Percentiles rank a stretch among this genome's conserved stretches.
Evolutionary conservation across 192 early-diverging fungal genomes (phyloP).

Genomic region (Pilaira anomala): DNA sequence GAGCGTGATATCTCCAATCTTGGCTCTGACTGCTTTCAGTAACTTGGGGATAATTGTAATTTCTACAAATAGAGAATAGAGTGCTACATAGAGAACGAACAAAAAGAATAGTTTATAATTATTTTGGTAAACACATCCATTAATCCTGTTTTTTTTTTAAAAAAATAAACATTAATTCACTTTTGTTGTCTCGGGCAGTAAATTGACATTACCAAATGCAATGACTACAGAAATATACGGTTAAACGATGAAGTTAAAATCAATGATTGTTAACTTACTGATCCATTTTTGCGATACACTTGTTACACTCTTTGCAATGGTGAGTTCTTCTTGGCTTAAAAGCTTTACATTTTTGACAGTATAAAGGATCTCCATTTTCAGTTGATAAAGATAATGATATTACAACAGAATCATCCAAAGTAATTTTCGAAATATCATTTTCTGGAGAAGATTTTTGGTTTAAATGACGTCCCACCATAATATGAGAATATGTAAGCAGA

Average conservation of each 20-base stretch:
- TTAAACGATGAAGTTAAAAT: not conserved
- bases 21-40: not conserved
- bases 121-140: conserved; percentile 47
- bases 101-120: conserved; percentile 54
- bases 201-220: conserved; percentile 20
- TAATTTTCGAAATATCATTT: not conserved
- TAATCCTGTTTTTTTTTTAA: conserved; percentile 39
- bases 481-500: not conserved
- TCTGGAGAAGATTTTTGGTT: not conserved
- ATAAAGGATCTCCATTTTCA: conserved; percentile 22
- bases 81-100: conserved; percentile 44
- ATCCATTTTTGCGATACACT: conserved; percentile 52
- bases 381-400: conserved; percentile 2
- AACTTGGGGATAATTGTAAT: conserved; percentile 20
- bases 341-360: conserved; percentile 20
- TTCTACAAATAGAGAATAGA: conserved; percentile 41
- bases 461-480: not conserved
- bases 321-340: conserved; percentile 48
- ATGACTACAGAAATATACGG: conserved; percentile 19
- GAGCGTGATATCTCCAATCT: not conserved
- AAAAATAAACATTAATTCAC: not conserved
- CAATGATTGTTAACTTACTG: conserved; percentile 39
- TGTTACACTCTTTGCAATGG: conserved; percentile 51
- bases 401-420: no score
- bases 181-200: not conserved